Percentiles rank a stretch among this genome's conserved stretches.
These are phyloP conservation scores for Fraxinus pennsylvanica DNA, from an alignment of 257 asterid genomes.

Conservation along the genomic window DNA sequence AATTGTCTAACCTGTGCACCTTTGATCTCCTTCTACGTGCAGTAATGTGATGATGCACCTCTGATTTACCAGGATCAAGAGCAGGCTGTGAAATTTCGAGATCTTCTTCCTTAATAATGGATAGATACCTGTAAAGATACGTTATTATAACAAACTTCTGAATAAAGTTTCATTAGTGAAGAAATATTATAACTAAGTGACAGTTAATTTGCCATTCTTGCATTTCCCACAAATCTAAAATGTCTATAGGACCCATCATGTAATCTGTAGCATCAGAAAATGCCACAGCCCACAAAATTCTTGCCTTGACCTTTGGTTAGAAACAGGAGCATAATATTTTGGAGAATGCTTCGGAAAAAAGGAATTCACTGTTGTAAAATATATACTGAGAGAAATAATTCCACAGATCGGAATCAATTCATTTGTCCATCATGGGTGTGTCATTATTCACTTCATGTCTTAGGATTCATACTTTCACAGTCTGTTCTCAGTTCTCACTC, in stretches of 20 bases:
- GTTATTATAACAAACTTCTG: background rate
- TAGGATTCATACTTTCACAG: background rate
- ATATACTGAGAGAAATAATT: too few species aligned
- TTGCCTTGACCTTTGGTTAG: too few species aligned
- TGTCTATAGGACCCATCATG: too few species aligned
- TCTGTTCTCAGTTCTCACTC: background rate
- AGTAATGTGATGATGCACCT: conserved; percentile 76
- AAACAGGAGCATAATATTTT: too few species aligned
- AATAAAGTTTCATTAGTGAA: background rate
- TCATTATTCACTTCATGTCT: background rate
- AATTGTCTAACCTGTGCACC: conserved; percentile 69
- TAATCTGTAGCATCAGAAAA: too few species aligned
- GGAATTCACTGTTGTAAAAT: too few species aligned
- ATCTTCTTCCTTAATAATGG: conserved; percentile 59
- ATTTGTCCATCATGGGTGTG: background rate
- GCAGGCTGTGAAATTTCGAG: conserved; percentile 88
- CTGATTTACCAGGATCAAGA: conserved; percentile 60
- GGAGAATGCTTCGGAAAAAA: too few species aligned
- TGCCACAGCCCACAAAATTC: too few species aligned
- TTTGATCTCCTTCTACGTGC: conserved; percentile 54
- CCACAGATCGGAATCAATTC: background rate
- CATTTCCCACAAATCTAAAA: background rate
- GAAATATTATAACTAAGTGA: background rate
- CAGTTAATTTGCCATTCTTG: background rate
- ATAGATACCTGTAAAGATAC: conserved; percentile 32